These are phyloP conservation scores for Colletotrichum lupini DNA, from an alignment of 2,329 filamentous ascomycete genomes.

Conservation along the genomic window DNA sequence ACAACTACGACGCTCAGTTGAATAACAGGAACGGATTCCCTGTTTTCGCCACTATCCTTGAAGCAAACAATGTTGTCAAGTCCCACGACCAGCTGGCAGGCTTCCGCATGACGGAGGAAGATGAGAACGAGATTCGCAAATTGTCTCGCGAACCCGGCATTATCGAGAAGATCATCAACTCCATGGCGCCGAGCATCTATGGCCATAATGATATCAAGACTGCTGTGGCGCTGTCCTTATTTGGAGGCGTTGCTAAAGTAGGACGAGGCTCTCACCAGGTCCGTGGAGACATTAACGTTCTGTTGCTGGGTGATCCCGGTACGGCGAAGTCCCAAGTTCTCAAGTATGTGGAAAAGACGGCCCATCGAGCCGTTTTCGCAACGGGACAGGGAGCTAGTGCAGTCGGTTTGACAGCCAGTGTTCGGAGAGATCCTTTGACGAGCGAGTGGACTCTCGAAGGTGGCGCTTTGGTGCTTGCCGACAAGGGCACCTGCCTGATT, in stretches of 20 bases:
- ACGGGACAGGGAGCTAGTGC: conserved; percentile 97
- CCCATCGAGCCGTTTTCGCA: conserved; percentile 95
- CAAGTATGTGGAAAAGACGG: conserved; percentile 98
- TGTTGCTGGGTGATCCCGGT: conserved; percentile 95
- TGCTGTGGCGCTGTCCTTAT: conserved; percentile 91
- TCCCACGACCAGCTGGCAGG: conserved; percentile 97
- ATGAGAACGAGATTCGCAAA: conserved; percentile 89
- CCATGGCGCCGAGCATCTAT: conserved; percentile 97
- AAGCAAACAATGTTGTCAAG: conserved; percentile 97
- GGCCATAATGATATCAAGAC: conserved; percentile 98
- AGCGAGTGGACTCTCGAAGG: conserved; percentile 98
- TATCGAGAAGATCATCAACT: conserved; percentile 90
- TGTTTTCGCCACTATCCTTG: conserved; percentile 96
- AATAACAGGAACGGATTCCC: conserved; percentile 99
- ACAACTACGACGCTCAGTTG: conserved; percentile 96
- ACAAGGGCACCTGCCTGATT: conserved; percentile 94
- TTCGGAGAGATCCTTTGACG: conserved; percentile 93
- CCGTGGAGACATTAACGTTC: conserved; percentile 96
- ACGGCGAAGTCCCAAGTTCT: conserved; percentile 98
- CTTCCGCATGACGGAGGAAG: conserved; percentile 93
- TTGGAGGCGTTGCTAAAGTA: conserved; percentile 92
- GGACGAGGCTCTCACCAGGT: conserved; percentile 91
- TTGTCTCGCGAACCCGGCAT: conserved; percentile 92
- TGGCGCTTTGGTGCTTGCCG: conserved; percentile 92
- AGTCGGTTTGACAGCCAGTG: conserved; percentile 96